These are phyloP conservation scores for Amanita fuliginea DNA, from an alignment of 768 basidiomycete genomes.

Conservation along the genomic window DNA sequence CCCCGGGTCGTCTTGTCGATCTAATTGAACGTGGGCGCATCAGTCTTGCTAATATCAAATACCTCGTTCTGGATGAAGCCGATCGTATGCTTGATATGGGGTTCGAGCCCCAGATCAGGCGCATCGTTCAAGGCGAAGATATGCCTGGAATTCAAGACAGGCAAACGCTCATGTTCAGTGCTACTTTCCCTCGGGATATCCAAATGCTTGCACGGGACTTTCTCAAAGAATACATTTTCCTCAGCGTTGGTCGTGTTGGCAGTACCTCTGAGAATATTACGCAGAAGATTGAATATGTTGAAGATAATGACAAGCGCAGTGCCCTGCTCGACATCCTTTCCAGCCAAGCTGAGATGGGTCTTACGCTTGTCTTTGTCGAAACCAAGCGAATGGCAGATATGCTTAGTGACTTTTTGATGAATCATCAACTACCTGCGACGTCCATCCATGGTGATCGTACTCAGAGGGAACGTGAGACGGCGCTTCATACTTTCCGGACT, in stretches of 20 bases:
- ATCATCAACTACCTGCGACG: conserved; percentile 76
- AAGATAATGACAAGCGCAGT: conserved; percentile 94
- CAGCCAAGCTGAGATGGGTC: conserved; percentile 45
- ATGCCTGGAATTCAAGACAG: conserved; percentile 91
- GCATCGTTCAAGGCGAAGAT: conserved; percentile 96
- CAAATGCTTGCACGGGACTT: conserved; percentile 95
- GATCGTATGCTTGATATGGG: conserved; percentile 99
- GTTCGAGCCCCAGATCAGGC: conserved; percentile 98
- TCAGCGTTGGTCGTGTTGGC: conserved; percentile 96
- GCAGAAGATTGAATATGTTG: conserved; percentile 97
- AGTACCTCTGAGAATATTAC: conserved; percentile 99
- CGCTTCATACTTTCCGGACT: conserved; percentile 89
- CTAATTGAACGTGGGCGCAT: conserved; percentile 97
- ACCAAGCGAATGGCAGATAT: conserved; percentile 99
- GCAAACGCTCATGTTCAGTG: conserved; percentile 99
- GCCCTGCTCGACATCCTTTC: conserved; percentile 90
- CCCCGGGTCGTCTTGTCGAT: conserved; percentile 96
- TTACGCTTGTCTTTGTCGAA: conserved; percentile 97
- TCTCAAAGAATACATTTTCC: conserved; percentile 97
- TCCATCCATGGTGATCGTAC: conserved; percentile 98
- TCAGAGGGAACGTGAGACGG: conserved; percentile 94
- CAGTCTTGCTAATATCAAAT: conserved; percentile 92
- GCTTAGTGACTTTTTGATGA: conserved; percentile 91
- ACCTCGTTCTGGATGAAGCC: conserved; percentile 97
- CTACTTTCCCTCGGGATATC: conserved; percentile 98